A percentile compares a stretch with the other conserved stretches of the same genome.
Conservation (phyloP, 768 basidiomycete species). For the Suillus brevipes region DNA sequence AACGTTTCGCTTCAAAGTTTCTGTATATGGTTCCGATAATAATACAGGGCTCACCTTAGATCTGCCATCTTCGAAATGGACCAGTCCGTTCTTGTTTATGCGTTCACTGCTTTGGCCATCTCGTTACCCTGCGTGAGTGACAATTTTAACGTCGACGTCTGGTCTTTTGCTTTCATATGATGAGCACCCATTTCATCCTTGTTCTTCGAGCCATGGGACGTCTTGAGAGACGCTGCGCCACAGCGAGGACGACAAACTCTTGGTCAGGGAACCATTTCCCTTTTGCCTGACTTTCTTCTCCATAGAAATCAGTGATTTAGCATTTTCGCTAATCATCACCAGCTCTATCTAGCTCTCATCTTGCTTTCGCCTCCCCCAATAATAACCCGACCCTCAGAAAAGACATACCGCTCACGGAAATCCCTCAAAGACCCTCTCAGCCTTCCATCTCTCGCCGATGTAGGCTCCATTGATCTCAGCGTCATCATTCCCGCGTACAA, state of each 20-base stretch:
- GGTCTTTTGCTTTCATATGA: conserved; percentile 36
- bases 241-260: conserved; percentile 58
- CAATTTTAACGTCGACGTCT: conserved; percentile 1
- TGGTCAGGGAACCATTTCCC: conserved; percentile 49
- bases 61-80: conserved; percentile 22
- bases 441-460: conserved; percentile 55
- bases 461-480: conserved; percentile 66
- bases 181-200: conserved; percentile 83
- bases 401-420: conserved; percentile 59
- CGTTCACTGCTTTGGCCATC: conserved; percentile 22
- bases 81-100: conserved; percentile 23
- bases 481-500: conserved; percentile 93
- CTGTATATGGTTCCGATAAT: background rate
- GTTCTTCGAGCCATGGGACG: conserved; percentile 83
- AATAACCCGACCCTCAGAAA: conserved; percentile 64
- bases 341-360: conserved; percentile 73
- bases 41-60: background rate
- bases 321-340: conserved; percentile 18
- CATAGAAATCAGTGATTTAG: conserved; percentile 2
- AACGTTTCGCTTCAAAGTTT: background rate
- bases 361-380: conserved; percentile 75
- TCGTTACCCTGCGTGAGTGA: conserved; percentile 31
- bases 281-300: conserved; percentile 36
- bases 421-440: conserved; percentile 55
- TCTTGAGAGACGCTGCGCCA: conserved; percentile 49